Evolutionary conservation across 495 filamentous ascomycete genomes (phyloP).

Genomic region (Cladorrhinum samala): DNA sequence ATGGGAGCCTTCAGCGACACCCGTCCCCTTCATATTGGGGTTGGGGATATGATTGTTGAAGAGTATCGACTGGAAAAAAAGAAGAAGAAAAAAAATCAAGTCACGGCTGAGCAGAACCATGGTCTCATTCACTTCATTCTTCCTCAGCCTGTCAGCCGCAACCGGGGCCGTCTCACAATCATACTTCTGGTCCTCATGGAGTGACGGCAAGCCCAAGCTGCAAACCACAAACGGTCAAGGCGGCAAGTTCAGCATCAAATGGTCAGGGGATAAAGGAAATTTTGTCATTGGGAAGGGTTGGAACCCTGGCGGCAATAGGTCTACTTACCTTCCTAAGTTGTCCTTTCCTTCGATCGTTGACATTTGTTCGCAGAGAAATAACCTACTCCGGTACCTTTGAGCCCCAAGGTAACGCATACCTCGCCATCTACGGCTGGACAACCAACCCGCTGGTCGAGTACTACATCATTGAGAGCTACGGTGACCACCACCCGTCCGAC

Average conservation of each 20-base stretch:
- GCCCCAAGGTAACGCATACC: constrained; percentile 25
- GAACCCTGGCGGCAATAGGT: constrained; percentile 43
- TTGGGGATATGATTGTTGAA: no score
- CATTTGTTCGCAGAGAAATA: constrained; percentile 9
- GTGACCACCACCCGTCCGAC: constrained; percentile 47
- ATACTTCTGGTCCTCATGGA: constrained; percentile 64
- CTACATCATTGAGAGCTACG: constrained; percentile 58
- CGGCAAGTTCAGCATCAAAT: constrained; percentile 53
- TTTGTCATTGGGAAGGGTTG: constrained; percentile 63
- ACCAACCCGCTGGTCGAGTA: constrained; percentile 57
- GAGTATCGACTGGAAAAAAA: no score
- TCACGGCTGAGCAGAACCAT: no score
- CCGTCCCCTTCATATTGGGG: no score
- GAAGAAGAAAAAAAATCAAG: no score
- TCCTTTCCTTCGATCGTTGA: background rate
- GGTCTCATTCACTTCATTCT: background rate
- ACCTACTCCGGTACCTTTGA: constrained; percentile 18
- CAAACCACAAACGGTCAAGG: constrained; percentile 53
- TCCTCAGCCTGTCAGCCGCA: background rate
- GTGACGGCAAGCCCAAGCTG: constrained; percentile 49
- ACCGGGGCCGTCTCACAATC: background rate
- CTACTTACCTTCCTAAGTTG: background rate
- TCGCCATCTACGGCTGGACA: constrained; percentile 56
- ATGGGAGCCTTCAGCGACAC: no score
- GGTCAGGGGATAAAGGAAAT: constrained; percentile 51